These are phyloP conservation scores for Secale cereale DNA, from an alignment of 176 grass and related monocot genomes.

Conservation along the genomic window DNA sequence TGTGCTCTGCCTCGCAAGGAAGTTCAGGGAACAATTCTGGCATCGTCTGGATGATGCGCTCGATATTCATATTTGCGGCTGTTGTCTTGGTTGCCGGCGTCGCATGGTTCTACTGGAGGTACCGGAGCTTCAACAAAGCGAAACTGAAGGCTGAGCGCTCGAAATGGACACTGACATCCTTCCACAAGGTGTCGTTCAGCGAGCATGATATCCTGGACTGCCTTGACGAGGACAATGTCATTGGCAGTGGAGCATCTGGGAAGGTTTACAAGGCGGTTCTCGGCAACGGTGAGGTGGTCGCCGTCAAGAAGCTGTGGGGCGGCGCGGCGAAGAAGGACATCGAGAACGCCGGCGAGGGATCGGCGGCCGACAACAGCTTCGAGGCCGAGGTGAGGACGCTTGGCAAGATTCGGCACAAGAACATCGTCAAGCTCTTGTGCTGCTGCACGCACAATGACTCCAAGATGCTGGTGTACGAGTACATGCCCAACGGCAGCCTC, in stretches of 20 bases:
- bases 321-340: slow-evolving; percentile 25
- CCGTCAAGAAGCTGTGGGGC: slow-evolving; percentile 74
- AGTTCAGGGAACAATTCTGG: neutral
- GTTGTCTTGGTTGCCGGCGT: slow-evolving; percentile 46
- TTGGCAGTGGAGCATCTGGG: slow-evolving; percentile 68
- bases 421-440: slow-evolving; percentile 88
- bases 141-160: slow-evolving; percentile 47
- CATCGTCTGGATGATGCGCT: slow-evolving; percentile 55
- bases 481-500: slow-evolving; percentile 86
- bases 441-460: slow-evolving; percentile 60
- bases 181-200: slow-evolving; percentile 87
- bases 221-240: slow-evolving; percentile 73
- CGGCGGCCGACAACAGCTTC: slow-evolving; percentile 30
- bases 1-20: slow-evolving; percentile 28
- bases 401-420: slow-evolving; percentile 93
- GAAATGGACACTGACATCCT: slow-evolving; percentile 81
- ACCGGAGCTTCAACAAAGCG: slow-evolving; percentile 42
- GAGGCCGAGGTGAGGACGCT: slow-evolving; percentile 83
- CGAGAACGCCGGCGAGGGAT: slow-evolving; percentile 16
- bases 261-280: slow-evolving; percentile 92
- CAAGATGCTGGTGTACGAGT: slow-evolving; percentile 91
- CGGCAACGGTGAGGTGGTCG: slow-evolving; percentile 60
- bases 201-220: slow-evolving; percentile 81
- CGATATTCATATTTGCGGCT: slow-evolving; percentile 55
- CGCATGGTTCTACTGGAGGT: slow-evolving; percentile 66